Base-by-base conservation (phyloP, 2,329 filamentous ascomycete genomes). In the Exophiala sp. region DNA sequence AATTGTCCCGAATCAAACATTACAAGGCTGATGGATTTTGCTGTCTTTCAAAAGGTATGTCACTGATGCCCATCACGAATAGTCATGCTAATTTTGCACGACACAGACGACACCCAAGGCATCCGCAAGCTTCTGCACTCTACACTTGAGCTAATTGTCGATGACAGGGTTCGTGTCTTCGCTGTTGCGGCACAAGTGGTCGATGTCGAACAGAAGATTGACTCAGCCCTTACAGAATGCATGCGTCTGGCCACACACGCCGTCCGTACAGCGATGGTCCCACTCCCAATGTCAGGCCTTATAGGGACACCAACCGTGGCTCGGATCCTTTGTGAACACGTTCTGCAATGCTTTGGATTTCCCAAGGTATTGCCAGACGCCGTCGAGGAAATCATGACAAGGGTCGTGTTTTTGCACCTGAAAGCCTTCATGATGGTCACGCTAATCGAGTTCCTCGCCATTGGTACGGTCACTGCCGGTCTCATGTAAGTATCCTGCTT, bases 141-240 rank as follows among this genome's bases (percentile, higher is more conserved):
- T 21, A 69, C 67, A 11, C 64, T 66, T 14, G 63, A 64, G 38
- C 63, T 63, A 53, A 67, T 69, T 48, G 62, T 63, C 45, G 62
- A 66, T 49, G 67, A 69, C 45, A 65, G 65, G 60, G 65, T 69
- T 45, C 65, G 65, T 59, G 51, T 68, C 42, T 64, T 68, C 58
- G 68, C 66, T 54, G 64, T 69, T 29, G 63, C 65, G 21, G 66
- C 67, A n/a, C 67, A 69, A 58, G 65, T 68, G 32, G 62, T 65
- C 5, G 62, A 64, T 50, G 67, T 68, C 51, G 65, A 68, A 53
- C 65, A 69, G 46, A 70, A 70, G 55, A 63, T 70, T 59, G 66
- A 70, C 53, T 57, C 66, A 43, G 68, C 68, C 21, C 57, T 69
- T 36, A 63, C 58, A 60, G 66, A 70, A 61, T 62, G 65, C 40